phyloP scores from a whole-genome alignment of 176 grass and related monocot genomes.

The Oryza punctata region DNA sequence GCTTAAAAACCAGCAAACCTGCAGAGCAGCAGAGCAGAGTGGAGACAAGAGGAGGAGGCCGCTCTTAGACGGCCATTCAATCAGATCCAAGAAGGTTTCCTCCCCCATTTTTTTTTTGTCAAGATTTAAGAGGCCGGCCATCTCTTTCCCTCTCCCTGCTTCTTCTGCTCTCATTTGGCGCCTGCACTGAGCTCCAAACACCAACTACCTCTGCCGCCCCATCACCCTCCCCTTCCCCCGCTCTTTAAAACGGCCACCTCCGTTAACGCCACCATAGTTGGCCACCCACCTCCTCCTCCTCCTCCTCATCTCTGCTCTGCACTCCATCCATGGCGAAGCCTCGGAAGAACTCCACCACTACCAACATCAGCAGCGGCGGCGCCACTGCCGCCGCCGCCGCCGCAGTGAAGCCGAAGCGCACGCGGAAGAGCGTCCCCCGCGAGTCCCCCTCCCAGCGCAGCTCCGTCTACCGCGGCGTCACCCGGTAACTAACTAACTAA shows the following conservation, averaged over 20 bases:
- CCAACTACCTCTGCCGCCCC: constrained; percentile 35
- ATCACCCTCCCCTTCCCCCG: not conserved
- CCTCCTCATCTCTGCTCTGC: not conserved
- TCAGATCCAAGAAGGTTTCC: constrained; percentile 10
- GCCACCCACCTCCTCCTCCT: constrained; percentile 35
- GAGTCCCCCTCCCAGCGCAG: constrained; percentile 78
- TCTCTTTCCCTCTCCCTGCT: constrained; percentile 20
- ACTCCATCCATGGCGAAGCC: constrained; percentile 41
- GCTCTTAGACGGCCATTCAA: constrained; percentile 43
- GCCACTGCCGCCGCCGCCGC: no score
- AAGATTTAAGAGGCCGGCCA: constrained; percentile 9
- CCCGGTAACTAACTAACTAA: constrained; percentile 44
- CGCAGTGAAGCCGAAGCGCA: constrained; percentile 61
- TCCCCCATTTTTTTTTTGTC: not conserved
- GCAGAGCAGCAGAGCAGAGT: not conserved
- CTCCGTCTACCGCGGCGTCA: constrained; percentile 85
- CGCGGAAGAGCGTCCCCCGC: constrained; percentile 71
- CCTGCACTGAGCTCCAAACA: constrained; percentile 28
- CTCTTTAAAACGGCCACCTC: constrained; percentile 42
- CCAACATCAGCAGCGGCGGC: not conserved
- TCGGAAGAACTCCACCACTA: constrained; percentile 34
- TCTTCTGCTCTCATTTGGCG: constrained; percentile 53
- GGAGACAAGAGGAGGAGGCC: constrained; percentile 33
- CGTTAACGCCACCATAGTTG: constrained; percentile 34
- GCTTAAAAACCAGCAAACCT: not conserved